Conservation (phyloP, 176 grass and related monocot genomes). For the Lolium multiflorum region DNA sequence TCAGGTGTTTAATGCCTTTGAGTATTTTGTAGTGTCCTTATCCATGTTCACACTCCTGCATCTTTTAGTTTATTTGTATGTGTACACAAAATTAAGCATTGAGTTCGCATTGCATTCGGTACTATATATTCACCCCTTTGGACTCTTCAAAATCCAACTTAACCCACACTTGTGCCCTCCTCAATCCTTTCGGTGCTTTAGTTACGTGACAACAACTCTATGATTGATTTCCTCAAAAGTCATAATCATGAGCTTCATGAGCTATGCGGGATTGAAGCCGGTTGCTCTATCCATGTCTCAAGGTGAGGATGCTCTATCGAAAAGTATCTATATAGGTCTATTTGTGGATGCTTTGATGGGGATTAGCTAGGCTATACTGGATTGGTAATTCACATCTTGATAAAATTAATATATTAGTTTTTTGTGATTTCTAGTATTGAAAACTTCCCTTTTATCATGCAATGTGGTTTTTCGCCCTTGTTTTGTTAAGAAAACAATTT, state of each 20-base stretch:
- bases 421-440: not conserved
- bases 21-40: not conserved
- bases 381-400: not conserved
- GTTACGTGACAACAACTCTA: conserved; percentile 4
- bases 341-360: too few relatives aligned
- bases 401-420: not conserved
- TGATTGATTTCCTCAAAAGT: not conserved
- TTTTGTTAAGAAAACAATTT: conserved; percentile 5
- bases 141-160: not conserved
- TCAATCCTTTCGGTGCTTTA: conserved; percentile 3
- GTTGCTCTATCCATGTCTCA: conserved; percentile 3
- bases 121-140: not conserved
- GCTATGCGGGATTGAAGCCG: not conserved
- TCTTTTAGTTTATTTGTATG: not conserved
- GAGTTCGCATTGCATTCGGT: not conserved
- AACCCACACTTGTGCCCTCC: not conserved
- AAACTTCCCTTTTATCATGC: not conserved
- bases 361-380: not conserved
- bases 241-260: not conserved
- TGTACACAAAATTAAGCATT: not conserved
- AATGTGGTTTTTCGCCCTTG: not conserved
- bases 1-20: not conserved
- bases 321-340: too few relatives aligned
- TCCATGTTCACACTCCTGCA: not conserved
- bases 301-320: conserved; percentile 31